phyloP scores from a whole-genome alignment of 1,139 yeast genomes.

The Lizanozyma gosingica region DNA sequence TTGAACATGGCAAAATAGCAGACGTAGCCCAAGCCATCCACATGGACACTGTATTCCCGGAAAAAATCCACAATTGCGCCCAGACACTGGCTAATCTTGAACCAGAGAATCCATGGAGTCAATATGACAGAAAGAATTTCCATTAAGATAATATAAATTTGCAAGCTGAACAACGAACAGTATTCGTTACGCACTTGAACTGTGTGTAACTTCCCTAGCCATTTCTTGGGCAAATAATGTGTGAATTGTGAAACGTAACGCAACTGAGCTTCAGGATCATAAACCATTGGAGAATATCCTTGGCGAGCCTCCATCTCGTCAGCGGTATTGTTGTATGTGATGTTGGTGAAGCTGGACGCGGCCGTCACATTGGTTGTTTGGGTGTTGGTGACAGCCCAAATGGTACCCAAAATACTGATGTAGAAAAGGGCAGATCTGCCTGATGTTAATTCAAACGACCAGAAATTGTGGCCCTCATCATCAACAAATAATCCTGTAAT shows the following conservation, averaged over 20 bases:
- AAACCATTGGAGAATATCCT: conserved; percentile 29
- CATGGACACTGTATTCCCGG: conserved; percentile 79
- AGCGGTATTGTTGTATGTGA: not conserved
- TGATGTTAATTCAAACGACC: conserved; percentile 79
- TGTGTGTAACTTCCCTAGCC: conserved; percentile 82
- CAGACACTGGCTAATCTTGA: conserved; percentile 62
- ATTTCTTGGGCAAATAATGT: conserved; percentile 77
- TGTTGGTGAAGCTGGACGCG: not conserved
- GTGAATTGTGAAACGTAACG: conserved; percentile 76
- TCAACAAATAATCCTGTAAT: conserved; percentile 72
- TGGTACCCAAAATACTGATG: conserved; percentile 75
- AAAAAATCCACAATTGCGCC: conserved; percentile 82
- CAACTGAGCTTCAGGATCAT: conserved; percentile 85
- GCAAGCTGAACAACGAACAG: conserved; percentile 66
- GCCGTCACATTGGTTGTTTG: not conserved
- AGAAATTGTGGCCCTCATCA: conserved; percentile 69
- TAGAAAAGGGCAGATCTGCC: conserved; percentile 80
- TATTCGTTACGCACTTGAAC: conserved; percentile 78
- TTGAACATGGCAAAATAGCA: conserved; percentile 93
- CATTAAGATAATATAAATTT: conserved; percentile 60
- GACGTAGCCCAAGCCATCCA: conserved; percentile 91
- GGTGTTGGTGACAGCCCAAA: conserved; percentile 56
- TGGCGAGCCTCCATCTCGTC: not conserved
- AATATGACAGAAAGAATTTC: conserved; percentile 75
- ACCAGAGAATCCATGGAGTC: conserved; percentile 85